These are phyloP conservation scores for Lodderomyces beijingensis DNA, from an alignment of 1,139 yeast genomes.

Conservation along the genomic window DNA sequence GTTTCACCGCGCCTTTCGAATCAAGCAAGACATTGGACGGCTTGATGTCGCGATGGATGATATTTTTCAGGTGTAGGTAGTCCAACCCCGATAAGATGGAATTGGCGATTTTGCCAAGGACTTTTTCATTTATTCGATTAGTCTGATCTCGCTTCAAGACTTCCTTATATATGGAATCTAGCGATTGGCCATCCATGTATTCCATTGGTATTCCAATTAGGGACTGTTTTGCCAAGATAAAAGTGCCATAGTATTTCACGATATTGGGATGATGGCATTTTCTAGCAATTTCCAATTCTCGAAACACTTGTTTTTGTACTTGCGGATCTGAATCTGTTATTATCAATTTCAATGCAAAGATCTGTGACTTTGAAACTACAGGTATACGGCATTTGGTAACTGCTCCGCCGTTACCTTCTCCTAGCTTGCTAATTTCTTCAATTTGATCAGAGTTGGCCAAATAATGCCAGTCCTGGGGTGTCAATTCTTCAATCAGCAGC, in stretches of 20 bases:
- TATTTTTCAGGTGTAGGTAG: constrained; percentile 79
- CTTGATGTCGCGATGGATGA: constrained; percentile 90
- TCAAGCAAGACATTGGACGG: constrained; percentile 88
- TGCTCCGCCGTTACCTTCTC: constrained; percentile 94
- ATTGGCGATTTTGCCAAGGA: constrained; percentile 83
- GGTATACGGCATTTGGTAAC: constrained; percentile 62
- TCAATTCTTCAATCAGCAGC: constrained; percentile 48
- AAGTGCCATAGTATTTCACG: constrained; percentile 90
- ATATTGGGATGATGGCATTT: constrained; percentile 79
- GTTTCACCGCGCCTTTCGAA: constrained; percentile 71
- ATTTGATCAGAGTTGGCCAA: constrained; percentile 47
- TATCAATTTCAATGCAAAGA: constrained; percentile 85
- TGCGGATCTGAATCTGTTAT: constrained; percentile 76
- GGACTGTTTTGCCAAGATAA: constrained; percentile 65
- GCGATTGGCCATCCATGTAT: constrained; percentile 87
- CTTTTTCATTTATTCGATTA: constrained; percentile 88
- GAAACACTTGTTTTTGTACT: constrained; percentile 74
- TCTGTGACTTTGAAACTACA: constrained; percentile 30
- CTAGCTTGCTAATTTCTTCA: constrained; percentile 53
- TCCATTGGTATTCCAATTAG: constrained; percentile 92
- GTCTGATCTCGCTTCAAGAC: constrained; percentile 57
- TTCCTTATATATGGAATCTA: constrained; percentile 82
- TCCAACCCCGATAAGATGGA: constrained; percentile 80
- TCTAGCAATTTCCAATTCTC: constrained; percentile 86
- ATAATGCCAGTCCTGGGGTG: constrained; percentile 74